These are phyloP conservation scores for Ogataea hybrid DNA, from an alignment of 1,139 yeast species.

Conservation along the genomic window DNA sequence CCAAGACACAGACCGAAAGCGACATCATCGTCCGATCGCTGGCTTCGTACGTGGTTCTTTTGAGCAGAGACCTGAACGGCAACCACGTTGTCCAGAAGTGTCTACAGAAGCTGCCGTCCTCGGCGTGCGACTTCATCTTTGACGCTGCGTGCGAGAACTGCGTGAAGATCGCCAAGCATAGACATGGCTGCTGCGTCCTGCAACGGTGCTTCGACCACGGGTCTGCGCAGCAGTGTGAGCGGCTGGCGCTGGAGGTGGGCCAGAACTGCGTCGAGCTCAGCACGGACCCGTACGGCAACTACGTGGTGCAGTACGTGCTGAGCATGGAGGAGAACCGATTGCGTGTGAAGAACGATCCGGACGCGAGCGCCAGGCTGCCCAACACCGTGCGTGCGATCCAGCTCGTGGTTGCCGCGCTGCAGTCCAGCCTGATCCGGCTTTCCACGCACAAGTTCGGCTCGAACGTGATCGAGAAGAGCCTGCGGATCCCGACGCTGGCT, in stretches of 20 bases:
- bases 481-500: constrained; percentile 53
- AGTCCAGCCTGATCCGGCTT: constrained; percentile 52
- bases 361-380: constrained; percentile 38
- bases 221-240: constrained; percentile 57
- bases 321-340: constrained; percentile 45
- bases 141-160: constrained; percentile 81
- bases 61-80: constrained; percentile 90
- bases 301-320: constrained; percentile 88
- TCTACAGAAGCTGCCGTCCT: constrained; percentile 67
- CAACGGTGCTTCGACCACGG: constrained; percentile 94
- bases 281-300: constrained; percentile 94
- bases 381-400: constrained; percentile 35
- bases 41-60: constrained; percentile 69
- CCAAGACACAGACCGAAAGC: constrained; percentile 56
- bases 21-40: constrained; percentile 57
- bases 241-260: constrained; percentile 50
- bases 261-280: constrained; percentile 67
- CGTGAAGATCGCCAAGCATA: constrained; percentile 84
- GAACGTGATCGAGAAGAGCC: constrained; percentile 86
- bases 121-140: constrained; percentile 77
- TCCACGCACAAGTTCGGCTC: constrained; percentile 93
- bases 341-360: constrained; percentile 28
- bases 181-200: constrained; percentile 96
- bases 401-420: constrained; percentile 27
- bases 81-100: constrained; percentile 96